A percentile compares a stretch with the other conserved stretches of the same genome.
phyloP scores from a whole-genome alignment of 805 yeast species.

The Saturnispora quitensis region DNA sequence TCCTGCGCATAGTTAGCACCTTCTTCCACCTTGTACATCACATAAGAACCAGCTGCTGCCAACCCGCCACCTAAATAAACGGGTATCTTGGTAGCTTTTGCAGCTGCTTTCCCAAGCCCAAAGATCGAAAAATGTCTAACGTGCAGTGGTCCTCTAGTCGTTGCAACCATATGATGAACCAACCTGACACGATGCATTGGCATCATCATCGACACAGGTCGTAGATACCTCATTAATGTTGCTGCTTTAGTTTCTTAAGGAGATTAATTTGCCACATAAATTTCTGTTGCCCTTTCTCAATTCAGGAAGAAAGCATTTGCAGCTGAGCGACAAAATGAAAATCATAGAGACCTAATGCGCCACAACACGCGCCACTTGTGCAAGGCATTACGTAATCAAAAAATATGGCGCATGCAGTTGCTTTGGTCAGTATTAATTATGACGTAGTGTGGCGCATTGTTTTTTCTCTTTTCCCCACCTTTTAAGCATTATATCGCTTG shows the following conservation, averaged over 20 bases:
- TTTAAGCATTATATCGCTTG: not conserved
- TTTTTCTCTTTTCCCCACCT: not conserved
- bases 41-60: slow-evolving; percentile 91
- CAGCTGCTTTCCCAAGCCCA: slow-evolving; percentile 44
- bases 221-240: not conserved
- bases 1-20: slow-evolving; percentile 67
- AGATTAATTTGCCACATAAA: not conserved
- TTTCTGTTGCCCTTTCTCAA: not conserved
- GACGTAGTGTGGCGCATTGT: not conserved
- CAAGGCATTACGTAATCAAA: not conserved
- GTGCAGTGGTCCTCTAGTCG: not conserved
- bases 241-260: not conserved
- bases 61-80: slow-evolving; percentile 82
- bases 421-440: not conserved
- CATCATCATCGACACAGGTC: slow-evolving; percentile 1
- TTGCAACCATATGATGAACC: not conserved
- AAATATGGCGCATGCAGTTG: not conserved
- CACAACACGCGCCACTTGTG: not conserved
- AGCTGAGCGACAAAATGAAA: not conserved
- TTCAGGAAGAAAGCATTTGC: not conserved
- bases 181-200: slow-evolving; percentile 5
- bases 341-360: not conserved
- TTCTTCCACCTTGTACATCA: slow-evolving; percentile 86
- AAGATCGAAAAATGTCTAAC: slow-evolving; percentile 25
- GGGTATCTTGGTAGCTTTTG: slow-evolving; percentile 53